Evolutionary conservation across 306 rosid species (phyloP), one percentile per base, ranked within the genome.

Genomic region (Inga laurina): DNA sequence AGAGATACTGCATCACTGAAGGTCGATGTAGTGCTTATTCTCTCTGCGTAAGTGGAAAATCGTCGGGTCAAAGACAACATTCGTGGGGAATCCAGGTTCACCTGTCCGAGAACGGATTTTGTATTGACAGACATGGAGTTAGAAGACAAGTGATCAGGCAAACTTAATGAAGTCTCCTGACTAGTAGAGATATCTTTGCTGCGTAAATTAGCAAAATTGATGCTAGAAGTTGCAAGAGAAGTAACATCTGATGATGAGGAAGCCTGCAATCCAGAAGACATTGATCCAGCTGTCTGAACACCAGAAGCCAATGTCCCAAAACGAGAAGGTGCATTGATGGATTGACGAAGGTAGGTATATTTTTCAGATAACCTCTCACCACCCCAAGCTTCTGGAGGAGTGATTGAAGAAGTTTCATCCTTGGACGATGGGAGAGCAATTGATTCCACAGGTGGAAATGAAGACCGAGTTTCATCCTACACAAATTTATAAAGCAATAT

Each of bases 351-450:
- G 79, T 83, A 90, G 76, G 88, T 61, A 87, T 88, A 91, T 82
- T 92, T 94, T 62, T 97, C 99, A 81, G 95, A 88, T 62, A 88
- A 84, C 88, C 79, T 91, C 94, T 97, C 99, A 39, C 99, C 98
- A 62, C 98, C 99, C 99, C 99, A 97, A 82, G 97, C 95, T 90
- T 97, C 99, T 18, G 99, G 98, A 89, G 98, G 99, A 73, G 99
- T 97, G 86, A 94, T 91, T 73, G 99, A 92, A 78, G 93, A 84
- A 80, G 91, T 94, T 81, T 97, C 98, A 70, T 67, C 91, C 85
- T 89, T 97, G 39, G 97, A 85, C 88, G 97, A 85, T 49, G 91
- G 90, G 82, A 91, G 75, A 81, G 97, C 93, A 83, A 93, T 88
- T 80, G 97, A 90, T 62, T 91, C 98, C 87, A 76, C 84, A 30